These are phyloP conservation scores for Clonostachys byssicola DNA, from an alignment of 2,329 filamentous ascomycete species.

Conservation along the genomic window DNA sequence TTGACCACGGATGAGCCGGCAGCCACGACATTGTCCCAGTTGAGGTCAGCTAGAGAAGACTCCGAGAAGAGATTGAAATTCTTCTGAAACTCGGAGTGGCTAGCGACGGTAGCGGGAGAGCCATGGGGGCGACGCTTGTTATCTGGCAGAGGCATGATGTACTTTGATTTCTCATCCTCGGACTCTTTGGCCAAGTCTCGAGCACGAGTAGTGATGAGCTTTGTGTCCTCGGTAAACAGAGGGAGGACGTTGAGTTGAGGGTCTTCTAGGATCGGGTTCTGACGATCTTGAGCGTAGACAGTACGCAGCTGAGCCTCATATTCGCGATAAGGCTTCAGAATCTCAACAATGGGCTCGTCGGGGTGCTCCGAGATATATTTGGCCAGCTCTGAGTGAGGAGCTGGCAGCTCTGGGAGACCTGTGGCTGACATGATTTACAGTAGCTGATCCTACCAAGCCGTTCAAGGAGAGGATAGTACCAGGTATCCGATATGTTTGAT, in stretches of 20 bases:
- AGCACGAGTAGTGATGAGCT: constrained; percentile 56
- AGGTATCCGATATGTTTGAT: no score
- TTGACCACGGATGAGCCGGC: constrained; percentile 81
- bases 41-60: constrained; percentile 67
- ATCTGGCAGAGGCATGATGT: constrained; percentile 64
- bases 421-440: constrained; percentile 24
- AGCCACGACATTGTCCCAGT: constrained; percentile 80
- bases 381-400: constrained; percentile 36
- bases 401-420: constrained; percentile 40
- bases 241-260: constrained; percentile 61
- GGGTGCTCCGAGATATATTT: constrained; percentile 52
- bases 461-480: no score
- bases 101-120: constrained; percentile 63
- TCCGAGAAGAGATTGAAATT: constrained; percentile 85
- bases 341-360: constrained; percentile 46
- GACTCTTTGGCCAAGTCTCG: constrained; percentile 55
- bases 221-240: constrained; percentile 55
- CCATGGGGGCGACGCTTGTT: constrained; percentile 58
- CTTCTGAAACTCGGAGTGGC: constrained; percentile 66
- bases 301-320: constrained; percentile 65
- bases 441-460: neutral
- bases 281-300: constrained; percentile 64
- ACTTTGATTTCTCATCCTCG: constrained; percentile 55
- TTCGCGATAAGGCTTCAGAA: constrained; percentile 62
- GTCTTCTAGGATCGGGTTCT: constrained; percentile 52